phyloP scores from a whole-genome alignment of 2,329 filamentous ascomycete genomes.

The Fusarium poae region DNA sequence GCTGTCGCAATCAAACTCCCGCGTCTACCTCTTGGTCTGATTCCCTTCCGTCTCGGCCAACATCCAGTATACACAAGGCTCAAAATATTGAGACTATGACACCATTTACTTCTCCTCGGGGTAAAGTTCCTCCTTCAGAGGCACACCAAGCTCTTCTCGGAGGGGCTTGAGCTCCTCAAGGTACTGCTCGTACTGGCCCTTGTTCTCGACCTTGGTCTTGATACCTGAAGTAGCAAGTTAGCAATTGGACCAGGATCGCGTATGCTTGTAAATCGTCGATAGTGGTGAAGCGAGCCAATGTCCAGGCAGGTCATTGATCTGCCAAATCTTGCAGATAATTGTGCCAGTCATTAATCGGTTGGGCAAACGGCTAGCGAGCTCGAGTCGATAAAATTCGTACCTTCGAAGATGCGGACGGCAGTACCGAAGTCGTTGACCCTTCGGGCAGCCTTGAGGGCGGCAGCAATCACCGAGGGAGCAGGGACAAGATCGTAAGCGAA shows the following conservation, averaged over 20 bases:
- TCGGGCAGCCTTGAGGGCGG: constrained; percentile 92
- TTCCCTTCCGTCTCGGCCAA: constrained; percentile 49
- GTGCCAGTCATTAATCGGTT: constrained; percentile 22
- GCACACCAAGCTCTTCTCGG: constrained; percentile 92
- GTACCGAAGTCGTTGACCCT: constrained; percentile 99
- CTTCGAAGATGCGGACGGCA: constrained; percentile 98
- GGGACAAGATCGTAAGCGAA: constrained; percentile 99
- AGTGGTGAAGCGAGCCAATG: neutral
- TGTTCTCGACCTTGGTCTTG: constrained; percentile 99
- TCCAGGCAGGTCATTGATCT: constrained; percentile 19
- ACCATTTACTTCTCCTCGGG: constrained; percentile 69
- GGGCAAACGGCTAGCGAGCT: constrained; percentile 26
- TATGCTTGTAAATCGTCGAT: constrained; percentile 9
- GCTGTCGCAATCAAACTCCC: constrained; percentile 50
- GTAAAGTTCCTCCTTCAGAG: constrained; percentile 93
- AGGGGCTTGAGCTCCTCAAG: constrained; percentile 92
- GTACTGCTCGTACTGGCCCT: constrained; percentile 96
- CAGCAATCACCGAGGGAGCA: constrained; percentile 88
- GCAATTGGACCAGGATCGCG: constrained; percentile 17
- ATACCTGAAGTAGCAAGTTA: constrained; percentile 72
- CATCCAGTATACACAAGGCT: constrained; percentile 55
- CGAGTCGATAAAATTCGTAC: constrained; percentile 65
- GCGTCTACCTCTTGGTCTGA: constrained; percentile 50
- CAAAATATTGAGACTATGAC: constrained; percentile 35
- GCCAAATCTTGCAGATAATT: constrained; percentile 13